Evolutionary conservation across 805 yeast genomes (phyloP).

Genomic region (Debaryomyces hansenii): DNA sequence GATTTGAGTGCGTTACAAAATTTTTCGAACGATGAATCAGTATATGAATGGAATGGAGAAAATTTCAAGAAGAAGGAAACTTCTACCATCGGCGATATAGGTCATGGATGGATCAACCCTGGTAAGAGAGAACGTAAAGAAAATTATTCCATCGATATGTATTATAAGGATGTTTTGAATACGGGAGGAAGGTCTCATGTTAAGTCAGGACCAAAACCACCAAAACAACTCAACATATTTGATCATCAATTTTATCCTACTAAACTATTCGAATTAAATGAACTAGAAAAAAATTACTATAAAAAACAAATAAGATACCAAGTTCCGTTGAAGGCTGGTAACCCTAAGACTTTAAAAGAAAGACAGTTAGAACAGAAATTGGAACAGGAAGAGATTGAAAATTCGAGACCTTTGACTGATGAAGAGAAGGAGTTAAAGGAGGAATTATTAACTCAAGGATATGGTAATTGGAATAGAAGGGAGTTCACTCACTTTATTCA

Average conservation of each 20-base stretch:
- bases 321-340: slow-evolving; percentile 63
- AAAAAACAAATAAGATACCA: slow-evolving; percentile 65
- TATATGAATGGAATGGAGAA: slow-evolving; percentile 87
- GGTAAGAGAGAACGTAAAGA: slow-evolving; percentile 82
- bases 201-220: slow-evolving; percentile 72
- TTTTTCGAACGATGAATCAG: slow-evolving; percentile 64
- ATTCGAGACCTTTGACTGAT: slow-evolving; percentile 77
- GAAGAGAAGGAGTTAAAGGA: slow-evolving; percentile 71
- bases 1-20: slow-evolving; percentile 79
- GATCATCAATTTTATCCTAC: slow-evolving; percentile 91
- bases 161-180: slow-evolving; percentile 76
- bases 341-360: slow-evolving; percentile 31
- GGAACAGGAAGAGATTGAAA: slow-evolving; percentile 71
- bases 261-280: slow-evolving; percentile 72
- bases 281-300: slow-evolving; percentile 75
- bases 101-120: slow-evolving; percentile 77
- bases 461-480: slow-evolving; percentile 78
- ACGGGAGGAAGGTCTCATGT: slow-evolving; percentile 60
- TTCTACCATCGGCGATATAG: slow-evolving; percentile 48
- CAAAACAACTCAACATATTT: slow-evolving; percentile 76
- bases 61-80: slow-evolving; percentile 68
- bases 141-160: slow-evolving; percentile 84
- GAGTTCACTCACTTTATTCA: slow-evolving; percentile 84
- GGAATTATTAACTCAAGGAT: slow-evolving; percentile 65
- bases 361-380: slow-evolving; percentile 48